Conservation (phyloP, 2,329 filamentous ascomycete species). For the Knufia fluminis region DNA sequence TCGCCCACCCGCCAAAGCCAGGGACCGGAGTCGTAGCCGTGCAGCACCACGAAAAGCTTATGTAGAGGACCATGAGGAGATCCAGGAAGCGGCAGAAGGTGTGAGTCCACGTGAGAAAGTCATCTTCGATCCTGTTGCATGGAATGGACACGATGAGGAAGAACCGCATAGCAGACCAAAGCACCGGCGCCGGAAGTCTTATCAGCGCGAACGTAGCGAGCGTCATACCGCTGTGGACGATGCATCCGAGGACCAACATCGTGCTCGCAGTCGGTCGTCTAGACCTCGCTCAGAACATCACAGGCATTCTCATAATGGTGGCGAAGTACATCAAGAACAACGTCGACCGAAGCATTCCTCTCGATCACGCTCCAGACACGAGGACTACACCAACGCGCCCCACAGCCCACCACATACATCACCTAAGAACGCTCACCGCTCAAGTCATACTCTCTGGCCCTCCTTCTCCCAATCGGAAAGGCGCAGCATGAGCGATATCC, state of each 20-base stretch:
- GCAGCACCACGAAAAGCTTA: no score
- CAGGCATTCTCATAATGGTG: background rate
- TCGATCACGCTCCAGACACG: background rate
- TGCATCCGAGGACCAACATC: background rate
- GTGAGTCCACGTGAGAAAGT: background rate
- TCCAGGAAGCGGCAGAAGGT: no score
- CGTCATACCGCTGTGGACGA: background rate
- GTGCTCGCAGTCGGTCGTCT: background rate
- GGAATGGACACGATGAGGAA: background rate
- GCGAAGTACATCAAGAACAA: background rate
- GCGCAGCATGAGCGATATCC: background rate
- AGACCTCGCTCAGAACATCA: background rate
- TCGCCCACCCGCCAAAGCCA: background rate
- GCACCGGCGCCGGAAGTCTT: background rate
- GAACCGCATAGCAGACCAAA: background rate
- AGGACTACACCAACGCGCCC: background rate
- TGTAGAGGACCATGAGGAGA: no score
- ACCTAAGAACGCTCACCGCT: background rate
- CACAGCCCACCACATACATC: background rate
- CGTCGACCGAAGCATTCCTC: background rate
- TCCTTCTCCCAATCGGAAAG: conserved; percentile 1
- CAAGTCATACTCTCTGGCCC: conserved; percentile 4
- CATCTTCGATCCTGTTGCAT: conserved; percentile 6
- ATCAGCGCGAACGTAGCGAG: background rate
- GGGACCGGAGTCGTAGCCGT: background rate